Evolutionary conservation across 306 rosid species (phyloP), one percentile per base, ranked within the genome.

Genomic region (Prunus armeniaca): DNA sequence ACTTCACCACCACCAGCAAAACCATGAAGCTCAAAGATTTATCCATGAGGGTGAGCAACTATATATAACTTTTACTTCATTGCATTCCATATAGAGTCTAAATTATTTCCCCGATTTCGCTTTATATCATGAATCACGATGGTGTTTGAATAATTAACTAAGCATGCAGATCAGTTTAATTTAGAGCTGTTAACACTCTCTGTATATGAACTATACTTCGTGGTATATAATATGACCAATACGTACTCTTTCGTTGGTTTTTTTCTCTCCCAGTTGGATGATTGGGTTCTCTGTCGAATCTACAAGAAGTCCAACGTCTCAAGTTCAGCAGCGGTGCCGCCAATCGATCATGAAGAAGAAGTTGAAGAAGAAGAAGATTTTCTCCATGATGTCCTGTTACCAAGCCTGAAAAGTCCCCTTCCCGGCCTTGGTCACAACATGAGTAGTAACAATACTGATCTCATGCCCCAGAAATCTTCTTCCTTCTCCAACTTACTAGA

Each of bases 201-300:
- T 38, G 43, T 38, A 6, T 38, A 38, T 34, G 38, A 5, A 34
- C 38, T 34, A 34, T 34, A 32, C 8, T 34, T 34, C 8, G 43
- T 7, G 43, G 9, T 38, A 38, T 38, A 38, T 38, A 3, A 13
- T 3, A 14, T 49, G 54, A 49, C 54, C 54, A 49, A 49, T 12
- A 49, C 4, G 54, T 38, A 38, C 19, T 49, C 54, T 49, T 49
- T 49, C 54, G 54, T 49, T 38, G 43, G 17, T 25, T 60, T 13
- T 0, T 60, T 20, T 25, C 24, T 28, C 9, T 3, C 18, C 38
- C 65, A 60, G 65, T 60, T 60, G 65, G 65, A 60, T 60, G 65
- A 60, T 60, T 60, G 65, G 65, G 65, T 60, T 60, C 65, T 60
- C 24, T 60, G 65, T 60, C 65, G 65, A 12, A 60, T 60, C 65